Base-by-base conservation (phyloP, 495 filamentous ascomycete species). In the Aspergillus cavernicola region DNA sequence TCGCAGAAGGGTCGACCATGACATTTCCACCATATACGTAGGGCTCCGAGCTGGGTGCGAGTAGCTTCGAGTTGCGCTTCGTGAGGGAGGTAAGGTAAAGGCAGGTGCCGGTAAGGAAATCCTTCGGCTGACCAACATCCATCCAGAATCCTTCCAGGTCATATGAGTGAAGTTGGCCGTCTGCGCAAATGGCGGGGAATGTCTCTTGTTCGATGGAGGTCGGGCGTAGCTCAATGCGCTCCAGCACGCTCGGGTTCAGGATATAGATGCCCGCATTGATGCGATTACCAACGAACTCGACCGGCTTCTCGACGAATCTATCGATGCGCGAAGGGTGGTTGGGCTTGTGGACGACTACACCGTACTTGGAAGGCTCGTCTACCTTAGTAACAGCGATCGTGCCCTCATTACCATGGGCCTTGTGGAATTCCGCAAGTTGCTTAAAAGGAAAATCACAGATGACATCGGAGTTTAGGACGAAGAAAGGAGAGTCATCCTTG, bases 251-350 rank as follows among this genome's bases (percentile, higher is more conserved):
- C 31, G 92, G 89, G 79, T 96, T 99, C 62, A 99, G 80, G 67
- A 99, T 95, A 80, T 99, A 99, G 68, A 99, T 89, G 74, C 93
- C 93, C 61, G 93, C 93, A 63, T 99, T 99, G 82, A 99, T 99
- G 51, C 93, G 88, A 78, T 99, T 99, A 62, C 93, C 93, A 44
- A 99, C 93, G 73, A 97, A 99, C 71, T 99, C 89, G 61, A 97
- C 92, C 32, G 93, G 93, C 79, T 99, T 99, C 80, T 99, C 93
- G 52, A 99, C 93, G 76, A 99, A 99, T 53, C 93, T 89, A 75
- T 99, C 93, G 71, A 99, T 97, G 62, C 89, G 86, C 13, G 90
- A 88, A 29, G 90, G 73, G 70, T 96, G 90, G 74, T 83, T 86
- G 48, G 92, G 92, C 78, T 96, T 95, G 84, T 99, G 93, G 18